Base-by-base conservation (phyloP, 805 yeast species). In the Cyberlindnera euphorbiiphila region DNA sequence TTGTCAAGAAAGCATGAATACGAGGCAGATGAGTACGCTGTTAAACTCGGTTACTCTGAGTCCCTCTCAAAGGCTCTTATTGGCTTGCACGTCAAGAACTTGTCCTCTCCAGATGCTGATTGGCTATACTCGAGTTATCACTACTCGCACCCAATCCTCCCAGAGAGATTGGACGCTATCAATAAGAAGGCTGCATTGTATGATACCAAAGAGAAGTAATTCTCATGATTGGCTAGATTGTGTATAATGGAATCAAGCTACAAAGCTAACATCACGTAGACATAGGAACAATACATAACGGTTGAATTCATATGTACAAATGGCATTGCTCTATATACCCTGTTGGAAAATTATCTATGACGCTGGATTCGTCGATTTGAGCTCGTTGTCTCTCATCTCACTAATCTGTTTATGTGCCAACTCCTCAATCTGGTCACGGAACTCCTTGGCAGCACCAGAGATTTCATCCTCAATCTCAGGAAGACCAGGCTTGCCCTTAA, bases 1-100 rank as follows among this genome's bases (percentile, higher is more conserved):
- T 59, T 88, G 41, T 77, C 89, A 7, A 85, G 99, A 73, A 76
- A 78, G 50, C 84, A 83, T 51, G 99, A 93, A 65, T 93, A 81
- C 56, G 87, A 93, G 64, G 98, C 99, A 13, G 98, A 91, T 60
- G 78, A 71, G 45, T 88, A 74, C 59, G 96, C 98, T 13, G 79
- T 78, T 39, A 67, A 71, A 33, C 73, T 78, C 49, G 95, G 95
- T 18, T 80, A 79, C 57, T 70, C 84, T 8, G 67, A 72, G 22
- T 78, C 78, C 35, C 74, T 93, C 57, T 74, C 83, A 35, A 67
- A 66, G 37, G 80, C 96, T 2, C 72, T 93, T 56, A 81, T 86
- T 56, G 78, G 74, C 46, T 65, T 93, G 46, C 84, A 81, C 55
- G 78, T 78, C 51, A 85, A 87, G 56, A 91, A 93, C 62, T 73